A percentile compares a stretch with the other conserved stretches of the same genome.
Conservation (phyloP, 805 yeast genomes). For the Yarrowia deformans region DNA sequence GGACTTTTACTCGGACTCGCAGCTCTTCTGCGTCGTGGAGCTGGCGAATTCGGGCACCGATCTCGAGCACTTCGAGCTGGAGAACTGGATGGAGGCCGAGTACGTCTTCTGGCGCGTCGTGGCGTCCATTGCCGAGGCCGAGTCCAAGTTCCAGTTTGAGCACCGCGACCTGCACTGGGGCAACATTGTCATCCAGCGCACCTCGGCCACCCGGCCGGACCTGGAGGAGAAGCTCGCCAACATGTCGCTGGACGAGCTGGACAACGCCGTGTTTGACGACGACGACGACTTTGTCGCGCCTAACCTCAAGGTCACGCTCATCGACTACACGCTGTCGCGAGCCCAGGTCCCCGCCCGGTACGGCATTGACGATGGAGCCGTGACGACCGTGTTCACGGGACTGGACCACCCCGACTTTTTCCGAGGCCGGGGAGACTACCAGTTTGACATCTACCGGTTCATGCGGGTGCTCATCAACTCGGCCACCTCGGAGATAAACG, state of each 20-base stretch:
- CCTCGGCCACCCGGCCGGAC: not conserved
- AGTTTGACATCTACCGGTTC: conserved; percentile 64
- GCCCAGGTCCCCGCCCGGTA: conserved; percentile 47
- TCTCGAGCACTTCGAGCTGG: conserved; percentile 55
- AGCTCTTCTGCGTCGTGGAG: conserved; percentile 51
- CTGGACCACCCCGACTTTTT: conserved; percentile 70
- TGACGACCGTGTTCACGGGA: conserved; percentile 56
- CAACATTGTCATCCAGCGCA: conserved; percentile 58
- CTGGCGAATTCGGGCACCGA: conserved; percentile 53
- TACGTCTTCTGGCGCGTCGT: conserved; percentile 63
- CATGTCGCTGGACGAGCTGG: conserved; percentile 39
- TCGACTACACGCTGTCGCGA: conserved; percentile 66
- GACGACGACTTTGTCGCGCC: conserved; percentile 41
- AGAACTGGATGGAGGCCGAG: conserved; percentile 52
- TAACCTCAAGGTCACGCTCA: conserved; percentile 56
- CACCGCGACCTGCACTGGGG: conserved; percentile 77
- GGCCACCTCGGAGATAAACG: conserved; percentile 8
- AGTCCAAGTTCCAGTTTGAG: conserved; percentile 63
- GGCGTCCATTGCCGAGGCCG: conserved; percentile 59
- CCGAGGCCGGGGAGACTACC: conserved; percentile 66
- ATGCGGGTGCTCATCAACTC: conserved; percentile 55
- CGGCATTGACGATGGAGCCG: conserved; percentile 44
- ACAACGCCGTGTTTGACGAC: conserved; percentile 40
- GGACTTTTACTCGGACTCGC: conserved; percentile 50
- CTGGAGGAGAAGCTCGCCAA: conserved; percentile 39